Evolutionary conservation across 768 basidiomycete species (phyloP).

Genomic region (Lenzites betulinus): DNA sequence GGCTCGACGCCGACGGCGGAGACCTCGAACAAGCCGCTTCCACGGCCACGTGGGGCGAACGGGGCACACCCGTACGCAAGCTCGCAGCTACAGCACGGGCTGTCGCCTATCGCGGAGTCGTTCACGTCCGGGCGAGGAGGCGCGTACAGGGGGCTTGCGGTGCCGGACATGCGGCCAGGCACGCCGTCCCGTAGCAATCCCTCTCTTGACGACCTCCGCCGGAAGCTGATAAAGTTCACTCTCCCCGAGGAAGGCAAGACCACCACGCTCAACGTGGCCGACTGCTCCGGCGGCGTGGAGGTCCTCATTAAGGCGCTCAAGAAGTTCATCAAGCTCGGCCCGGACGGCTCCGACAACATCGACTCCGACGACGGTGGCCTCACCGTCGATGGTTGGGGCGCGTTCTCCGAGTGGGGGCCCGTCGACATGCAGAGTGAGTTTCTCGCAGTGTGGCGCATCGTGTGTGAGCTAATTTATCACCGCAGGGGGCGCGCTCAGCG

Average conservation of each 20-base stretch:
- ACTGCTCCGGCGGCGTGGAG: slow-evolving; percentile 81
- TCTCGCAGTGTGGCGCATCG: not conserved
- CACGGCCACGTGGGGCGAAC: slow-evolving; percentile 44
- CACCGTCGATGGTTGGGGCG: slow-evolving; percentile 87
- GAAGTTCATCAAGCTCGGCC: slow-evolving; percentile 77
- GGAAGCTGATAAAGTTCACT: slow-evolving; percentile 86
- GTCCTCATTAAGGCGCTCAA: slow-evolving; percentile 86
- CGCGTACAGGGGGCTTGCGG: slow-evolving; percentile 41
- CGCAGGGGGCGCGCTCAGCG: slow-evolving; percentile 73
- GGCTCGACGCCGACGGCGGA: slow-evolving; percentile 45
- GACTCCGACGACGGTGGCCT: slow-evolving; percentile 75
- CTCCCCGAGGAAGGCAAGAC: slow-evolving; percentile 78
- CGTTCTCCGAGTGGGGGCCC: slow-evolving; percentile 65
- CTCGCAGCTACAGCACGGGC: slow-evolving; percentile 42
- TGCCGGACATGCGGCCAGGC: slow-evolving; percentile 38
- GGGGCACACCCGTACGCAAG: slow-evolving; percentile 62
- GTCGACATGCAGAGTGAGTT: slow-evolving; percentile 54
- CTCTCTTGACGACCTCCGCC: slow-evolving; percentile 76
- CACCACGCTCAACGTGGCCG: slow-evolving; percentile 62
- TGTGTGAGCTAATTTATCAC: not conserved
- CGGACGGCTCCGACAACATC: slow-evolving; percentile 49
- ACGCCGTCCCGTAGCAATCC: slow-evolving; percentile 36
- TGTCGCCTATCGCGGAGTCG: slow-evolving; percentile 76
- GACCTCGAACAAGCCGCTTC: slow-evolving; percentile 46
- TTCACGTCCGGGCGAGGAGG: slow-evolving; percentile 43